Base-by-base conservation (phyloP, 768 basidiomycete species). In the Boletus vinaceobasis region DNA sequence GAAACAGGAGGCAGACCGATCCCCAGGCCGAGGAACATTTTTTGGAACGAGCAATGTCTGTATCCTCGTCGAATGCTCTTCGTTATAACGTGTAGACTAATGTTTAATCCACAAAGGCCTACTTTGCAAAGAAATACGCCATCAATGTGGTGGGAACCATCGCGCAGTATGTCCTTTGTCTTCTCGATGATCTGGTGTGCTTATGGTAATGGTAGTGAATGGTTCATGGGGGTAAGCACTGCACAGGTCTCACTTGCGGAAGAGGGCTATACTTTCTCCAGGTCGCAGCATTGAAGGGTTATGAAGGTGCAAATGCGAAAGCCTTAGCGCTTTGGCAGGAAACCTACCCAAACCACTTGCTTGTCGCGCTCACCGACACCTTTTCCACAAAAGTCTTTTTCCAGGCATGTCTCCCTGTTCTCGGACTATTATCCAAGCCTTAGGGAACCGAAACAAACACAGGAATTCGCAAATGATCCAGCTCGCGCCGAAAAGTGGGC, bases 331-430 rank as follows among this genome's bases (percentile, higher is more conserved):
- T 91, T 48, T 99, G 97, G 97, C 90, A 98, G 65, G 71, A 81
- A 44, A 84, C 88, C 39, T 87, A 89, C 62, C 72, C 74, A 5
- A 69, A 82, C 65, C 21, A 64, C 21, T 73, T 84, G 29, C 79
- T 87, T 50, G 81, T 92, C 54, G 93, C 94, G 19, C 75, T 98
- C 33, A 97, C 97, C 14, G 97, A 99, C 72, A 99, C 97, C 0
- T 98, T 97, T 71, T 90, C 94, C 7, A 91, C 90, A 2, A 73
- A 81, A 32, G 85, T 82, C 0, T 98, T 98, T 74, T 94, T 93
- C 76, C 79, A 83, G 73, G 93, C 82, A 66, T 38, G 57, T 53
- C 45, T 19, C 44, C n/a, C 43, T 52, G 15, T 60, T 19, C 27
- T 43, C n/a, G 58, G 33, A 14, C 3, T 15, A 19, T 38, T 45